Evolutionary conservation across 108 stramenopile species (phyloP).

Genomic region (Parmales sp.): DNA sequence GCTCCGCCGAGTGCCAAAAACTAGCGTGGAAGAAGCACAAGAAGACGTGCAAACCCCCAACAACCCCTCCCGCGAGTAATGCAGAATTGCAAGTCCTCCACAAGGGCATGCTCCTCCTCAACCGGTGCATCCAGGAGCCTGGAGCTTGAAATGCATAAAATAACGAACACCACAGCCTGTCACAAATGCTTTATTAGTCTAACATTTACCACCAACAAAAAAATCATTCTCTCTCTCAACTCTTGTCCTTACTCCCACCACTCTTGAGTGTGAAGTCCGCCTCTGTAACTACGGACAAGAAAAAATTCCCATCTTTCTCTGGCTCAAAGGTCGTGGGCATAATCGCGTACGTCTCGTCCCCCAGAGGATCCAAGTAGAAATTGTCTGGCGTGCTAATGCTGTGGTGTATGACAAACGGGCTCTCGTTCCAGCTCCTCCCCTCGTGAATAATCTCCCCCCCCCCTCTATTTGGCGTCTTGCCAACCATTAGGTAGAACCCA

Average conservation of each 20-base stretch:
- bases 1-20: too few relatives aligned
- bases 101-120: too few relatives aligned
- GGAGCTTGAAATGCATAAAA: too few relatives aligned
- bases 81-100: too few relatives aligned
- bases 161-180: too few relatives aligned
- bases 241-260: background rate
- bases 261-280: slow-evolving; percentile 28
- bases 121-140: too few relatives aligned
- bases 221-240: background rate
- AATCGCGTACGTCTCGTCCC: slow-evolving; percentile 26
- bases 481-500: slow-evolving; percentile 36
- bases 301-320: slow-evolving; percentile 33
- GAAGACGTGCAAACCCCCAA: too few relatives aligned
- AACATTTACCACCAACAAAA: too few relatives aligned
- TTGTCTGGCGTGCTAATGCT: slow-evolving; percentile 22
- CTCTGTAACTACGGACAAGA: slow-evolving; percentile 32
- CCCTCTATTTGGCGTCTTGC: background rate
- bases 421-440: slow-evolving; percentile 16
- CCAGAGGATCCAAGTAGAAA: slow-evolving; percentile 17
- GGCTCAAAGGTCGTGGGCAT: slow-evolving; percentile 42
- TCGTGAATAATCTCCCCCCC: slow-evolving; percentile 9
- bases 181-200: too few relatives aligned
- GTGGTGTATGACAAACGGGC: slow-evolving; percentile 16
- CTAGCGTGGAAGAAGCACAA: too few relatives aligned
- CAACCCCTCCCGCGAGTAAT: too few relatives aligned